Evolutionary conservation across 192 early-diverging fungal genomes (phyloP).

Genomic region (Physocladia obscura): DNA sequence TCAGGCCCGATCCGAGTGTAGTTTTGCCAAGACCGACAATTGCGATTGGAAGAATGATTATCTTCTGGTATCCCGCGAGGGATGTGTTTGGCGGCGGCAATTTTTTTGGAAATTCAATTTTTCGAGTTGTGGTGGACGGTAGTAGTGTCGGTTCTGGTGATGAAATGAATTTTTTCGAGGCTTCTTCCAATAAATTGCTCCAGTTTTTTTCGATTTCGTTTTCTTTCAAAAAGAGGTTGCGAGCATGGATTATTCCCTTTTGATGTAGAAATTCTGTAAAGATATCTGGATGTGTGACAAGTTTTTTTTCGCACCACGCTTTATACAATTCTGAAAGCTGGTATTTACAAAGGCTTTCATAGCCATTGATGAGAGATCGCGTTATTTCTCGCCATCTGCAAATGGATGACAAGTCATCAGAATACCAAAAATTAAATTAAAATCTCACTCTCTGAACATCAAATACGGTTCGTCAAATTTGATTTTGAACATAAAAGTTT

Average conservation of each 20-base stretch:
- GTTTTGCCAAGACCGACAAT: constrained; percentile 77
- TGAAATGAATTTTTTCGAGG: background rate
- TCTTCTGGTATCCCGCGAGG: constrained; percentile 19
- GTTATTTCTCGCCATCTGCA: constrained; percentile 97
- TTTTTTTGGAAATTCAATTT: background rate
- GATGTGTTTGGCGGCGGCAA: background rate
- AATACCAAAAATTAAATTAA: background rate
- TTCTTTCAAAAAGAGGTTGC: constrained; percentile 70
- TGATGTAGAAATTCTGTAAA: constrained; percentile 67
- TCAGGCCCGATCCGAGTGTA: constrained; percentile 35
- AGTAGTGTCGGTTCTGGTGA: background rate
- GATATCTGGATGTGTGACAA: constrained; percentile 59
- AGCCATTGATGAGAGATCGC: constrained; percentile 52
- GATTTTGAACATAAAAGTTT: constrained; percentile 78
- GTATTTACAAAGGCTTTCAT: constrained; percentile 40
- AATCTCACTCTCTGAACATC: constrained; percentile 91
- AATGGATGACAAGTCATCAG: background rate
- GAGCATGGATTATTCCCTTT: constrained; percentile 78
- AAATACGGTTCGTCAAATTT: constrained; percentile 94
- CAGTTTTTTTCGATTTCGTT: background rate
- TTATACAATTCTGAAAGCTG: constrained; percentile 69
- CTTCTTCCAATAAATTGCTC: background rate
- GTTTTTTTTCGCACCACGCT: constrained; percentile 68
- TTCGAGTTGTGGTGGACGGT: background rate
- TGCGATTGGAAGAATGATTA: constrained; percentile 71